phyloP scores from a whole-genome alignment of 768 basidiomycete species.

The Tubosaeta sp. region DNA sequence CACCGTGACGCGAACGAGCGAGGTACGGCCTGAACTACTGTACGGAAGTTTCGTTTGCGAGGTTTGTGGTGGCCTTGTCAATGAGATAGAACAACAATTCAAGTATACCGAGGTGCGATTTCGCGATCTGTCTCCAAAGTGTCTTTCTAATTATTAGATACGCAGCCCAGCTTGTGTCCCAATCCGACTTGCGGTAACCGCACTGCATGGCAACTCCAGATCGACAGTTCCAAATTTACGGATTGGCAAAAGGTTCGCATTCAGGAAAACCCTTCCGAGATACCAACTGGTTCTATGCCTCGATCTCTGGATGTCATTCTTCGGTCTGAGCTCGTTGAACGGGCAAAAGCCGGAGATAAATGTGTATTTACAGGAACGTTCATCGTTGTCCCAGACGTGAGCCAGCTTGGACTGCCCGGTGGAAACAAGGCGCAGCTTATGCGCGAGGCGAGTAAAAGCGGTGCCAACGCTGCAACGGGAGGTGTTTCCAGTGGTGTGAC shows the following conservation, averaged over 20 bases:
- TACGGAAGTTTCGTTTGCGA: constrained; percentile 93
- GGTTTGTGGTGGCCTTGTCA: constrained; percentile 78
- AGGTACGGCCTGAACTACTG: constrained; percentile 92
- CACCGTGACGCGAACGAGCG: constrained; percentile 95
- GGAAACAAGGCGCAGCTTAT: constrained; percentile 90
- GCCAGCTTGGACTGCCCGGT: constrained; percentile 91
- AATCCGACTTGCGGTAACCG: constrained; percentile 94
- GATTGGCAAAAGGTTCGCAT: constrained; percentile 99
- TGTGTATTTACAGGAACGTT: constrained; percentile 97
- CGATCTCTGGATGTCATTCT: constrained; percentile 94
- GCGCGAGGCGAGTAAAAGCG: constrained; percentile 72
- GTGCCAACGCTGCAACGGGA: constrained; percentile 54
- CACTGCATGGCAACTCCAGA: constrained; percentile 86
- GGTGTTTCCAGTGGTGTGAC: constrained; percentile 81
- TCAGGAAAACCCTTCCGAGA: constrained; percentile 98
- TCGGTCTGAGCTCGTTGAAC: constrained; percentile 91
- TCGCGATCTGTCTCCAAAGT: constrained; percentile 1
- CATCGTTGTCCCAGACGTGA: constrained; percentile 97
- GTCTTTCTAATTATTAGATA: background rate
- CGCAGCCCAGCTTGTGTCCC: constrained; percentile 86
- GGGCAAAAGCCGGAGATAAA: constrained; percentile 99
- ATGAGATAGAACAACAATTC: constrained; percentile 98
- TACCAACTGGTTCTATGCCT: constrained; percentile 98
- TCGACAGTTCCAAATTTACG: constrained; percentile 93
- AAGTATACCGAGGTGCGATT: constrained; percentile 89